Conservation (phyloP, 352 stramenopile species). For the Globisporangium mamillatum region DNA sequence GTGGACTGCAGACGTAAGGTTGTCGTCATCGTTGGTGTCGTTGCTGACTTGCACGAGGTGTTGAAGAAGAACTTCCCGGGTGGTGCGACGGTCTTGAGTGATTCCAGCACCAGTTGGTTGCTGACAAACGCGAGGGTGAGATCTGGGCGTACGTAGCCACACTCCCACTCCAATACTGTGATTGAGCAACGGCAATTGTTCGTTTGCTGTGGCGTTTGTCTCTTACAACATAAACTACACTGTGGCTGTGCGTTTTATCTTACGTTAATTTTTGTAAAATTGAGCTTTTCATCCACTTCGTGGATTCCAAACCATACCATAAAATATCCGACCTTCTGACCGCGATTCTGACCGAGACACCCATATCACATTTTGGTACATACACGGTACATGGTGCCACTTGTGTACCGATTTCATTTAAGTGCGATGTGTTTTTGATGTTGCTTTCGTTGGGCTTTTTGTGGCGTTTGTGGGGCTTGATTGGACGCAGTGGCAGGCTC, state of each 20-base stretch:
- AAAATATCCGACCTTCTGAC: background rate
- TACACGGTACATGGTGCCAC: background rate
- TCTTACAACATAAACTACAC: too few species aligned
- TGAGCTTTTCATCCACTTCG: too few species aligned
- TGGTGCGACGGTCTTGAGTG: background rate
- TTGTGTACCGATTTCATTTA: background rate
- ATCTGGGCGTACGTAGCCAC: background rate
- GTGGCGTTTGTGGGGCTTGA: too few species aligned
- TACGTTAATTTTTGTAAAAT: too few species aligned
- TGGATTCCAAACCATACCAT: background rate
- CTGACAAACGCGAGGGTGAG: background rate
- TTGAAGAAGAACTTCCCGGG: too few species aligned
- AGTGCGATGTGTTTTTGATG: background rate
- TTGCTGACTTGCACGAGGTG: too few species aligned
- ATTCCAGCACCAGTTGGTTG: background rate
- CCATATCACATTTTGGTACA: background rate
- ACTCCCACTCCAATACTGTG: too few species aligned
- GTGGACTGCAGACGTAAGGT: background rate
- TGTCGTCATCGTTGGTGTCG: too few species aligned
- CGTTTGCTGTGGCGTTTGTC: too few species aligned
- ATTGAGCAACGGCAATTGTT: too few species aligned
- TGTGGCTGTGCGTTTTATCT: too few species aligned
- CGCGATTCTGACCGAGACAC: conserved; percentile 1
- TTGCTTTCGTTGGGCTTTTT: background rate
- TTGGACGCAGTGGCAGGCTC: background rate